Evolutionary conservation across 2,329 filamentous ascomycete genomes (phyloP), one percentile per base, ranked within the genome.

Genomic region (Penicillium sp.): DNA sequence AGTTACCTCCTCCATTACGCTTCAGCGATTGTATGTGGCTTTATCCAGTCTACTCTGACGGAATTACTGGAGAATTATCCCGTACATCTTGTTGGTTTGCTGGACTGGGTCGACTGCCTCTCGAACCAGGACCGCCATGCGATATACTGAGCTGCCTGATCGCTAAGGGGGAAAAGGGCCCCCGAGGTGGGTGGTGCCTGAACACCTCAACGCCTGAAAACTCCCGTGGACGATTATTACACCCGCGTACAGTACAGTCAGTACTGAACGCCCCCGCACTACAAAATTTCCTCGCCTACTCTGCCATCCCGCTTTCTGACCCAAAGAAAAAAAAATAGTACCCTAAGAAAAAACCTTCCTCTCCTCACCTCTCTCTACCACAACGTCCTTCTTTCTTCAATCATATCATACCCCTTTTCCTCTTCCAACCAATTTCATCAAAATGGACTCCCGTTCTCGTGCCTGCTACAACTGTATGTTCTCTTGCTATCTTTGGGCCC

Each of bases 381-480:
- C 32, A 35, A 38, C 41, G n/a, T 25, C 36, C 26, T 45, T 34
- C 40, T 42, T 42, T 46, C 9, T 43, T 28, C 43, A 18, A 18
- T 18, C 49, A 46, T 37, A 25, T 44, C 39, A 9, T 18, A 41
- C 38, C 39, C 40, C 46, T 26, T 12, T 9, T 28, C 18, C 45
- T 41, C 42, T 36, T 43, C 33, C 36, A 28, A 46, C 47, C 42
- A 46, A 39, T 49, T 8, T 32, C 29, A 8, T 32, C 59, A 68
- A 54, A 58, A 79, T 79, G 76, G 76, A 78, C 57, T 74, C 69
- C 58, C 71, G 71, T 58, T 56, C 67, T 54, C 76, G 77, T 66
- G 76, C 75, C 60, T 81, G 78, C 70, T 81, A 79, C 68, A 81
- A 80, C 68, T 81, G 78, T 79, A 63, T 70, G 76, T 76, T 56